These are phyloP conservation scores for Tricholomella constricta DNA, from an alignment of 768 basidiomycete species.

Conservation along the genomic window DNA sequence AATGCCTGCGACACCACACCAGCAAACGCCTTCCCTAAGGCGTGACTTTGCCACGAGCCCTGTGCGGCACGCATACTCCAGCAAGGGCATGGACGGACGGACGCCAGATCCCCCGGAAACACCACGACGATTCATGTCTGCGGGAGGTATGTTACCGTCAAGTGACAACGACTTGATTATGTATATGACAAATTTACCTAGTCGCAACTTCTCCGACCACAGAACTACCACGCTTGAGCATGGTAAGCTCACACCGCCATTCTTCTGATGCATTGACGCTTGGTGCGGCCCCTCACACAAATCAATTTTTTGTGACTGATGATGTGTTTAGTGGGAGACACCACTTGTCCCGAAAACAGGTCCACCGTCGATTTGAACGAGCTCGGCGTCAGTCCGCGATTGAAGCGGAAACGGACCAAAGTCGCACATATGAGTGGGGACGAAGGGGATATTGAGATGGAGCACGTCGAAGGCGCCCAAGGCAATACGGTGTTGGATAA, in stretches of 20 bases:
- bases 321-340: slow-evolving; percentile 1
- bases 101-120: slow-evolving; percentile 1
- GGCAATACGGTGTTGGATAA: not conserved
- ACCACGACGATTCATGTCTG: not conserved
- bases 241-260: not conserved
- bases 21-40: too few relatives aligned
- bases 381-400: not conserved
- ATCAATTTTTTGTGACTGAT: not conserved
- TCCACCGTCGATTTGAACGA: not conserved
- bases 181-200: not conserved
- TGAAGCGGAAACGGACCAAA: slow-evolving; percentile 1
- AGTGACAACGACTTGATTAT: not conserved
- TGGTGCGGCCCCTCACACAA: not conserved
- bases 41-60: not conserved
- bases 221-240: not conserved
- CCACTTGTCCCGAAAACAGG: not conserved
- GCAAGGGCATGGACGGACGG: not conserved
- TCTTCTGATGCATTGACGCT: slow-evolving; percentile 4
- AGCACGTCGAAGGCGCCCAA: not conserved
- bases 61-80: not conserved
- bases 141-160: not conserved
- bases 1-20: too few relatives aligned
- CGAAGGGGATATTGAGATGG: not conserved
- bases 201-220: not conserved
- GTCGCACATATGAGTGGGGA: not conserved